A percentile compares a stretch with the other conserved stretches of the same genome.
phyloP scores from a whole-genome alignment of 306 rosid genomes.

The Canavalia ensiformis region DNA sequence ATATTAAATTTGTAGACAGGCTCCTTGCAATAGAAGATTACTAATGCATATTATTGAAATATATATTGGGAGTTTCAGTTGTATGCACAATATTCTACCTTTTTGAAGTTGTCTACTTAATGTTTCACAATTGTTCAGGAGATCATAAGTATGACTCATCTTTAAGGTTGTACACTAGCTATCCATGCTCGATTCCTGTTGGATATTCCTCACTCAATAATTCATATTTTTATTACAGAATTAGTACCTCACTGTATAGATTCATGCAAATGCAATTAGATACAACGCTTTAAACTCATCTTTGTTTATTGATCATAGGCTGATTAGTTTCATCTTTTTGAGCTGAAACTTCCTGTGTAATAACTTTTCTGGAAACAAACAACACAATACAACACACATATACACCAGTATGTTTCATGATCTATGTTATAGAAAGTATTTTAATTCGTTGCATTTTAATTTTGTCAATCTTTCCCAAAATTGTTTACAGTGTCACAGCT shows the following conservation, averaged over 20 bases:
- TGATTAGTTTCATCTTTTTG: conserved; percentile 14
- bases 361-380: conserved; percentile 3
- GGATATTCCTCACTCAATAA: background rate
- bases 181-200: background rate
- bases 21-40: background rate
- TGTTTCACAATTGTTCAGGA: background rate
- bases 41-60: no score
- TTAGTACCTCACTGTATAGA: background rate
- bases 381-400: background rate
- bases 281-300: background rate
- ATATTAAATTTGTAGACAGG: conserved; percentile 1
- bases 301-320: conserved; percentile 23
- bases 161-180: conserved; percentile 18
- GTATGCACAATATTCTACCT: background rate
- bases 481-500: conserved; percentile 86
- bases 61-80: background rate
- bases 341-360: conserved; percentile 23
- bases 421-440: conserved; percentile 22
- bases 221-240: background rate
- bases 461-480: conserved; percentile 26
- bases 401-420: background rate
- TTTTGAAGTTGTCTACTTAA: background rate
- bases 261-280: background rate
- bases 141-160: background rate
- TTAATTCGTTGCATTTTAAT: background rate